phyloP scores from a whole-genome alignment of 805 yeast genomes.

The Yamadazyma tumulicola region DNA sequence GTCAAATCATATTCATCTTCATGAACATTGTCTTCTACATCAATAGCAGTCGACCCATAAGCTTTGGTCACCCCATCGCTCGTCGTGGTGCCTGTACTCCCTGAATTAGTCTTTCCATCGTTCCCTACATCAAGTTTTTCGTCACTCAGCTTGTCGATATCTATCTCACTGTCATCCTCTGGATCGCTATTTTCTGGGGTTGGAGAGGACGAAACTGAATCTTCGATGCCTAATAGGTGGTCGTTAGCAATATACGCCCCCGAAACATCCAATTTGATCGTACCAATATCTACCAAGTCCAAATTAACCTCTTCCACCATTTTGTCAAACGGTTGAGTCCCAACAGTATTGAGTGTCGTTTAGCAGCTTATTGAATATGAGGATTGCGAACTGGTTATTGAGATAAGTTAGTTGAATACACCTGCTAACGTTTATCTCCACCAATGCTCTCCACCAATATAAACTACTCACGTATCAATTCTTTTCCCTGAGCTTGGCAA shows the following conservation, averaged over 20 bases:
- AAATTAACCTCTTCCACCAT: constrained; percentile 13
- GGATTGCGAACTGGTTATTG: too few species aligned
- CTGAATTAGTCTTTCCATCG: constrained; percentile 2
- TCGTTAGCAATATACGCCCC: constrained; percentile 46
- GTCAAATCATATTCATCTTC: constrained; percentile 33
- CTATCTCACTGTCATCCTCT: constrained; percentile 4
- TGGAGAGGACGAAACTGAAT: constrained; percentile 14
- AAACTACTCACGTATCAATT: too few species aligned
- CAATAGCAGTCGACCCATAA: constrained; percentile 28
- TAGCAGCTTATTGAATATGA: too few species aligned
- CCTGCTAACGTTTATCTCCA: too few species aligned
- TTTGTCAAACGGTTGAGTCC: too few species aligned
- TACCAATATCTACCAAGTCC: constrained; percentile 30
- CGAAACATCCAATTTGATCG: constrained; percentile 40
- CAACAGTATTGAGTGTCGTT: too few species aligned
- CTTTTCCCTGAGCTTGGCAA: too few species aligned
- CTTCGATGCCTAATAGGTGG: constrained; percentile 24
- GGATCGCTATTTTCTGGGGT: constrained; percentile 18
- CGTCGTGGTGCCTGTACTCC: not conserved
- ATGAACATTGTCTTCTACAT: too few species aligned
- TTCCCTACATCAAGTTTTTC: constrained; percentile 25
- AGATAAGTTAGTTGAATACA: too few species aligned
- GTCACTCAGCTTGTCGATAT: not conserved
- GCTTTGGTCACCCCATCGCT: not conserved
- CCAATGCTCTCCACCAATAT: too few species aligned